Evolutionary conservation across 768 basidiomycete genomes (phyloP).

Genomic region (Suillus lakei): DNA sequence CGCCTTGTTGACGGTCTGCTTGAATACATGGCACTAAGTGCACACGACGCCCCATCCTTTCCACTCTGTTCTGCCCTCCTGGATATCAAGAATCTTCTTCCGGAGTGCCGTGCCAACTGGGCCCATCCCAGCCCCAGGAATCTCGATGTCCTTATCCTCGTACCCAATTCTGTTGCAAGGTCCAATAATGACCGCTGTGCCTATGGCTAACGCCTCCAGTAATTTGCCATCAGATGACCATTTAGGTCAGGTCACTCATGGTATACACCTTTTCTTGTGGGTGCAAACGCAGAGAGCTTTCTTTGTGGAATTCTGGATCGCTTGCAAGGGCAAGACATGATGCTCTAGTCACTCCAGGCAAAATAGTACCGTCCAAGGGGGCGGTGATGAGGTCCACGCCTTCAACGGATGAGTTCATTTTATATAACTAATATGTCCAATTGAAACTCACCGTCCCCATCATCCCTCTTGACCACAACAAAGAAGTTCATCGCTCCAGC

Average conservation of each 20-base stretch:
- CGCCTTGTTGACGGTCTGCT: too few relatives aligned
- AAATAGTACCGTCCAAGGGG: constrained; percentile 87
- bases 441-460: constrained; percentile 50
- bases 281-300: constrained; percentile 36
- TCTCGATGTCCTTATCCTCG: constrained; percentile 60
- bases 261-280: constrained; percentile 66
- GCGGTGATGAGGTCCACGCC: constrained; percentile 85
- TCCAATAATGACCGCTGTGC: constrained; percentile 81
- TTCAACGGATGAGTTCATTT: constrained; percentile 28
- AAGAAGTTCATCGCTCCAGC: constrained; percentile 87
- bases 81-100: constrained; percentile 75
- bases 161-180: constrained; percentile 78
- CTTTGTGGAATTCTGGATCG: constrained; percentile 54
- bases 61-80: constrained; percentile 67
- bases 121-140: constrained; percentile 59
- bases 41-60: constrained; percentile 66
- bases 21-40: neutral
- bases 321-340: constrained; percentile 76
- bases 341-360: constrained; percentile 91
- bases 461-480: constrained; percentile 60
- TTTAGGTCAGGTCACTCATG: constrained; percentile 59
- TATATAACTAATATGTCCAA: neutral
- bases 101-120: constrained; percentile 71
- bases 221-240: constrained; percentile 64
- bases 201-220: constrained; percentile 84